Percentiles rank a stretch among this genome's conserved stretches.
phyloP scores from a whole-genome alignment of 2,329 filamentous ascomycete species.

The Penicillium sp. region DNA sequence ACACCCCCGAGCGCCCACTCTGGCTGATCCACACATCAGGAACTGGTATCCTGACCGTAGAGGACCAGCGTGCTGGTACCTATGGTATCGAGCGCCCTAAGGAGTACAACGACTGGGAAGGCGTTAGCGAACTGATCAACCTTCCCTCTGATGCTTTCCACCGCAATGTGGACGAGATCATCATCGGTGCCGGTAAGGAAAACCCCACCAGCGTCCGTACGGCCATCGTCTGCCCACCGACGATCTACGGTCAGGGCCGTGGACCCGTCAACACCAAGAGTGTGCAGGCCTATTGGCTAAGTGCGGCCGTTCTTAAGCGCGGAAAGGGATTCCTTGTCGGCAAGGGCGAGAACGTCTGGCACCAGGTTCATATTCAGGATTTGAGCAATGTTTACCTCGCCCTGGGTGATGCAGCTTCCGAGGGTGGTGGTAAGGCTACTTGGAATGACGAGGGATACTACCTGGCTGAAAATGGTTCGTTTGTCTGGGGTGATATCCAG shows the following conservation, averaged over 20 bases:
- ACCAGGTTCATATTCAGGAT: constrained; percentile 44
- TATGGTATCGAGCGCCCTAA: constrained; percentile 45
- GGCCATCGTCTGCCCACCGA: constrained; percentile 43
- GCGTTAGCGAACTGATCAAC: constrained; percentile 41
- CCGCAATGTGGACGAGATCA: constrained; percentile 43
- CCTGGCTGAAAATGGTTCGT: constrained; percentile 46
- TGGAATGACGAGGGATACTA: constrained; percentile 52
- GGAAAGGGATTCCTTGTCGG: constrained; percentile 42
- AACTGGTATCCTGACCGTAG: constrained; percentile 43
- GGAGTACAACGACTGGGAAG: constrained; percentile 49
- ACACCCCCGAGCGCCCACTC: constrained; percentile 35
- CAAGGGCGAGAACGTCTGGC: constrained; percentile 42
- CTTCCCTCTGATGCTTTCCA: constrained; percentile 44
- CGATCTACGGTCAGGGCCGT: constrained; percentile 43
- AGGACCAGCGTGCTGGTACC: constrained; percentile 41
- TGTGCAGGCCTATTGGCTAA: constrained; percentile 43
- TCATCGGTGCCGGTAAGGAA: constrained; percentile 30
- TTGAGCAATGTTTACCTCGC: constrained; percentile 39
- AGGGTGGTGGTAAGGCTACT: constrained; percentile 40
- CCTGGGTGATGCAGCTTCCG: constrained; percentile 40
- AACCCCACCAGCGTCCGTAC: constrained; percentile 34
- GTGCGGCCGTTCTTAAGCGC: constrained; percentile 36
- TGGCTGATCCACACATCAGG: constrained; percentile 50
- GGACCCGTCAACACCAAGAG: constrained; percentile 41
- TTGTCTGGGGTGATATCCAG: constrained; percentile 43